Evolutionary conservation across 2,329 filamentous ascomycete genomes (phyloP), one percentile per base, ranked within the genome.

Genomic region (Trichoderma sp.): DNA sequence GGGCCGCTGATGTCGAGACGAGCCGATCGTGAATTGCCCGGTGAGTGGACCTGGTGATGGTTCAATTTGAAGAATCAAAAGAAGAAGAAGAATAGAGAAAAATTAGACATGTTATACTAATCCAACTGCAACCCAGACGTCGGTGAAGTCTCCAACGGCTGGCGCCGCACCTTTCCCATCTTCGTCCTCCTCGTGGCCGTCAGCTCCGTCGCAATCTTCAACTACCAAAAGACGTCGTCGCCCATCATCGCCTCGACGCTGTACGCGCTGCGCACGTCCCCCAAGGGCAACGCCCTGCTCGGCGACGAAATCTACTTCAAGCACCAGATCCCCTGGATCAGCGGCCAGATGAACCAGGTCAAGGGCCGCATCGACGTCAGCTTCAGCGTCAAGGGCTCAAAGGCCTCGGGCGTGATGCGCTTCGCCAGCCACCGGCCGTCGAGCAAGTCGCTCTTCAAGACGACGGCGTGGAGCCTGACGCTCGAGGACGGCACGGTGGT

Each of bases 181-280:
- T 98, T 98, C 85, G 78, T 91, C 65, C 80, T 87, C 71, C 83
- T 93, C 71, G 88, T 97, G 74, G 86, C 87, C 59, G 84, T 86
- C 67, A 91, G 90, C 73, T 90, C 90, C 73, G 83, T 96, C 70
- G 93, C 91, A 74, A 97, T 99, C 80, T 98, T 99, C 91, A 99
- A 99, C 86, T 98, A 99, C 87, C 95, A 99, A 80, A 97, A 97
- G 80, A 89, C 90, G 68, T 93, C 92, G n/a, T 93, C 90, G 30
- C 92, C 91, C 66, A 87, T 95, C 34, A 92, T 97, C n/a, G 89
- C 89, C 67, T 93, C 91, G 67, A 96, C 94, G 5, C 87, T 99
- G 32, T 99, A 98, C 84, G 92, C 95, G 1, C 87, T 99, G 72
- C 92, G 96, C 72, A 96, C 92, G 3, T 93, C 91, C 68, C 82